A percentile compares a stretch with the other conserved stretches of the same genome.
Conservation (phyloP, 768 basidiomycete species). For the Pulveroboletus sp. region DNA sequence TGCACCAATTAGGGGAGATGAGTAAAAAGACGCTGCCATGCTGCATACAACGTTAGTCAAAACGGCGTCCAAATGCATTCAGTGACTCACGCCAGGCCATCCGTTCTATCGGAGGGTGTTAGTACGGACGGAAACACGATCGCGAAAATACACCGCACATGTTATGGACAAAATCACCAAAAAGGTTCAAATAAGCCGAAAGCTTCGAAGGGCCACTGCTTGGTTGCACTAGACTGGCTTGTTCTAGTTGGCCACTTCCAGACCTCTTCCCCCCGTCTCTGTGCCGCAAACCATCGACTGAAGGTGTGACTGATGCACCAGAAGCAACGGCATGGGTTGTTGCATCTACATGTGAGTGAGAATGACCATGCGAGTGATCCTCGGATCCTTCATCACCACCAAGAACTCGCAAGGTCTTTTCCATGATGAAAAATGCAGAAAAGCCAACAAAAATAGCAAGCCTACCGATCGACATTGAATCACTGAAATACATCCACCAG, state of each 20-base stretch:
- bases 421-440: constrained; percentile 88
- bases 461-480: constrained; percentile 33
- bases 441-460: constrained; percentile 84
- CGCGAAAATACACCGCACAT: constrained; percentile 46
- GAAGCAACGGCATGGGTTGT: constrained; percentile 37
- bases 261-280: constrained; percentile 33
- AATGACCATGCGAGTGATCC: constrained; percentile 50
- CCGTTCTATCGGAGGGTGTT: constrained; percentile 52
- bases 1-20: constrained; percentile 88
- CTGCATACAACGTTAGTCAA: constrained; percentile 33
- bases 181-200: constrained; percentile 89
- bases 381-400: constrained; percentile 50
- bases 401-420: constrained; percentile 83
- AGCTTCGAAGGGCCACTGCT: constrained; percentile 66
- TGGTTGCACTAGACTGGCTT: constrained; percentile 20
- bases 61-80: constrained; percentile 1
- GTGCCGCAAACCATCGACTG: constrained; percentile 46
- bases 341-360: constrained; percentile 42
- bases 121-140: constrained; percentile 16
- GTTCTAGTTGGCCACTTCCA: constrained; percentile 19
- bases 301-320: constrained; percentile 38
- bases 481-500: constrained; percentile 1
- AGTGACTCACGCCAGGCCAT: constrained; percentile 78
- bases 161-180: constrained; percentile 92
- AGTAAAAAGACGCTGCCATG: constrained; percentile 96